phyloP scores from a whole-genome alignment of 768 basidiomycete genomes.

The Mrakia blollopis region DNA sequence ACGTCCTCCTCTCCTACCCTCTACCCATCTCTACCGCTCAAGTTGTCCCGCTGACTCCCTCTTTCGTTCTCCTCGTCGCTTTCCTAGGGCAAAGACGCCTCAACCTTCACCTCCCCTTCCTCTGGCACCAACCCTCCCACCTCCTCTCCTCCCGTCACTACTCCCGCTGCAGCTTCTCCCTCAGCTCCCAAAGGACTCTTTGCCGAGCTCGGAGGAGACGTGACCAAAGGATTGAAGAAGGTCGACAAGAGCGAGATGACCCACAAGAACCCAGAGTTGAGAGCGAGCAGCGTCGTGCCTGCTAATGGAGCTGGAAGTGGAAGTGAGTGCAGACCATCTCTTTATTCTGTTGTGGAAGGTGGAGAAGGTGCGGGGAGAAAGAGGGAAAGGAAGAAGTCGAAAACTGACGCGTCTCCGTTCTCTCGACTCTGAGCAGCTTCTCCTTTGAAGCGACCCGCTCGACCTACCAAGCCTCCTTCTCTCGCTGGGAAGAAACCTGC shows the following conservation, averaged over 20 bases:
- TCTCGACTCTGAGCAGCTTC: conserved; percentile 49
- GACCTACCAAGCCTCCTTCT: conserved; percentile 77
- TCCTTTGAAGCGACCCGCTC: conserved; percentile 50
- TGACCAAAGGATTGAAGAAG: conserved; percentile 85
- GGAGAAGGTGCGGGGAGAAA: too few relatives aligned
- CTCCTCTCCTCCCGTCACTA: conserved; percentile 36
- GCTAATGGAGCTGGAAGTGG: conserved; percentile 44
- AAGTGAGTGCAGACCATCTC: conserved; percentile 2
- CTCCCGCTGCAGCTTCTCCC: conserved; percentile 32
- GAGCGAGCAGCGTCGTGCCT: conserved; percentile 56
- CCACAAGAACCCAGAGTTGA: conserved; percentile 90
- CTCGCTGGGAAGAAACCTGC: conserved; percentile 84
- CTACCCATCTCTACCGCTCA: too few relatives aligned
- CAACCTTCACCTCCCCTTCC: conserved; percentile 34
- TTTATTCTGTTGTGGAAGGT: too few relatives aligned
- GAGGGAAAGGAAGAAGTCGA: background rate
- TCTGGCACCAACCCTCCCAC: conserved; percentile 37
- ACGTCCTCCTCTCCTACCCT: conserved; percentile 26
- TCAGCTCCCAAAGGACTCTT: conserved; percentile 61
- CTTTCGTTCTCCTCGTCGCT: too few relatives aligned
- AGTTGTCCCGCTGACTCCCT: too few relatives aligned
- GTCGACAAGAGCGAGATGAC: conserved; percentile 97
- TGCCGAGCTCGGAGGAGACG: conserved; percentile 77
- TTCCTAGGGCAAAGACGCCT: conserved; percentile 38
- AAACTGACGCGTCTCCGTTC: background rate